Evolutionary conservation across 352 stramenopile species (phyloP).

Genomic region (Globisporangium radiosum): DNA sequence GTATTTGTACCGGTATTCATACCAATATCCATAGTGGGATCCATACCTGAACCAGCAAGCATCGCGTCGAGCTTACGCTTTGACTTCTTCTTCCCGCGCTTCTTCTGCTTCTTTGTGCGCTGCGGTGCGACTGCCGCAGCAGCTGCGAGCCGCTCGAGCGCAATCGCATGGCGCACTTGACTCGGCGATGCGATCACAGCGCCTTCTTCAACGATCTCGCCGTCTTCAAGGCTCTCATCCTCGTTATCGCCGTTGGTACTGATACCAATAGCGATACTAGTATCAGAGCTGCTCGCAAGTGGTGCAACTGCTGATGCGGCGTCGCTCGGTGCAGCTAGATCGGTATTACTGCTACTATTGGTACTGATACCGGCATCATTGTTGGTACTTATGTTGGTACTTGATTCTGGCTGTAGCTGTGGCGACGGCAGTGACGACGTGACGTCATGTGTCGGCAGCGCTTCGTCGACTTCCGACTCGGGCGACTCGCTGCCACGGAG

Average conservation of each 20-base stretch:
- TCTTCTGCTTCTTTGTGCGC: conserved; percentile 59
- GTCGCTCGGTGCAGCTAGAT: neutral
- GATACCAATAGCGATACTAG: neutral
- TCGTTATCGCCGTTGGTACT: neutral
- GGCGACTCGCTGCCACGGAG: conserved; percentile 10
- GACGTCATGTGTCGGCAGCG: conserved; percentile 13
- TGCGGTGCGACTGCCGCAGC: conserved; percentile 2
- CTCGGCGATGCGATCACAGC: conserved; percentile 23
- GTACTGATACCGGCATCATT: too few relatives aligned
- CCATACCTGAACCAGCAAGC: conserved; percentile 6
- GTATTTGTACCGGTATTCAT: too few relatives aligned
- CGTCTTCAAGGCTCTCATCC: conserved; percentile 31
- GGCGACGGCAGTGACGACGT: too few relatives aligned
- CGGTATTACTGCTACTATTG: neutral
- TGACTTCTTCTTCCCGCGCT: conserved; percentile 66
- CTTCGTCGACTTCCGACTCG: conserved; percentile 30
- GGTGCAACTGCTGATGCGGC: neutral
- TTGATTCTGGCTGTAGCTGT: neutral
- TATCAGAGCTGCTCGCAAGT: neutral
- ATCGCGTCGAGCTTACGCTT: conserved; percentile 71
- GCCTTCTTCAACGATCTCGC: conserved; percentile 71
- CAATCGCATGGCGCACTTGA: conserved; percentile 35
- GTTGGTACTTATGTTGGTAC: too few relatives aligned
- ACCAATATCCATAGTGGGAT: too few relatives aligned
- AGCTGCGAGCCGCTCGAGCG: conserved; percentile 17